Evolutionary conservation across 2,329 filamentous ascomycete genomes (phyloP).

Genomic region (Aspergillus niger): DNA sequence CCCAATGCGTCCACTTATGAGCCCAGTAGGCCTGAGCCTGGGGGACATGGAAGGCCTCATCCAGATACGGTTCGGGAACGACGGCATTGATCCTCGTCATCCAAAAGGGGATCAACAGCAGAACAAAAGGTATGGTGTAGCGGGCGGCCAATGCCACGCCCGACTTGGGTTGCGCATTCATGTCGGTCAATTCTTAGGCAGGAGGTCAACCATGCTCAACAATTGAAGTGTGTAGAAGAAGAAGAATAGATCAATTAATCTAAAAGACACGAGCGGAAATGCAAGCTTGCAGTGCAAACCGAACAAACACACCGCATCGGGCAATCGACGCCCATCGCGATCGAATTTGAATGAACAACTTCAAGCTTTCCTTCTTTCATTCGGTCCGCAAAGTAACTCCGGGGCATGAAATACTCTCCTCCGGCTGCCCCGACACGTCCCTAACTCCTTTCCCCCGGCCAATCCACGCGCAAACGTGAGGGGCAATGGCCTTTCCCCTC

Average conservation of each 20-base stretch:
- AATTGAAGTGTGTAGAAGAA: slow-evolving; percentile 2
- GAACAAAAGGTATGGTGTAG: slow-evolving; percentile 38
- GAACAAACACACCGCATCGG: slow-evolving; percentile 31
- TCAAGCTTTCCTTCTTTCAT: neutral
- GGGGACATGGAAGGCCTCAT: slow-evolving; percentile 67
- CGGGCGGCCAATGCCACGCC: slow-evolving; percentile 38
- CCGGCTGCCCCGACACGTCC: neutral
- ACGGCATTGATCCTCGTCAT: slow-evolving; percentile 47
- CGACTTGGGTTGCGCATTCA: slow-evolving; percentile 36
- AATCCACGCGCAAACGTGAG: slow-evolving; percentile 6
- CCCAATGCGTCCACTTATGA: slow-evolving; percentile 76
- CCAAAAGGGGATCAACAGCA: slow-evolving; percentile 44
- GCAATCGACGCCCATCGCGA: slow-evolving; percentile 5
- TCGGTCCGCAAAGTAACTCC: neutral
- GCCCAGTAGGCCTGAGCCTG: slow-evolving; percentile 87
- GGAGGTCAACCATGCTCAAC: too few species aligned
- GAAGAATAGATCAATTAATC: neutral
- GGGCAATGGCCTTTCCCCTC: slow-evolving; percentile 62
- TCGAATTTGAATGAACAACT: slow-evolving; percentile 1
- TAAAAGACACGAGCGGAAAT: neutral
- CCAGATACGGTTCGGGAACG: slow-evolving; percentile 62
- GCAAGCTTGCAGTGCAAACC: slow-evolving; percentile 32
- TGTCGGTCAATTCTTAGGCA: slow-evolving; percentile 17
- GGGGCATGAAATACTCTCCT: slow-evolving; percentile 11
- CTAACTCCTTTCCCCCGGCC: neutral